Base-by-base conservation (phyloP, 2,329 filamentous ascomycete genomes). In the Pseudogymnoascus sp. region DNA sequence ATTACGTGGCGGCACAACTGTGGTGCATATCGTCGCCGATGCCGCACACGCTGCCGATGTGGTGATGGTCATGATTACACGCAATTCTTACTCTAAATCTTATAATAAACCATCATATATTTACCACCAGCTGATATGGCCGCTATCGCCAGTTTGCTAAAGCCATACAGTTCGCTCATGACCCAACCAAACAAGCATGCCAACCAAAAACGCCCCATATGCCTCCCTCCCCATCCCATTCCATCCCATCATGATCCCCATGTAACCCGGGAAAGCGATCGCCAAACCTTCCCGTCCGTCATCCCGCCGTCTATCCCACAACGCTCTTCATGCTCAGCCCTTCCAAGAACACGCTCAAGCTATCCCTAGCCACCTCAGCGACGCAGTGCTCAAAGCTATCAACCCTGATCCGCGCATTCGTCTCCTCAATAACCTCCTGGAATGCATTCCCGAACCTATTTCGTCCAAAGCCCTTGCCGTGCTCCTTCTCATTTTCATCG, bases 301-400 rank as follows among this genome's bases (percentile, higher is more conserved):
- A 18, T 54, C 47, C 47, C 47, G 47, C 2, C 28, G 32, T 54
- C 28, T 71, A 87, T 43, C 84, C 83, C 60, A 87, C 88, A 16
- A 97, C 91, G 61, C 86, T 86, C 81, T 95, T 96, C 82, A 91
- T 87, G 75, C 92, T 97, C 71, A 99, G 74, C 61, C 88, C 87
- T 77, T 99, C 94, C 66, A 99, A 78, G 73, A 99, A 99, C 0
- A 88, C 90, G 14, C 86, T 85, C 28, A 99, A 76, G 74, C 97
- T 94, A 71, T 97, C 94, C 77, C 96, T 97, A 75, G 87, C 87
- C n/a, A 99, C 93, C 73, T 99, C 94, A 54, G 97, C 92, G 6
- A 97, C 94, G 70, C 91, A 96, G 73, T 96, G 90, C 75, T 99
- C 94, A 70, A 99, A 99, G 73, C 90, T 95, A 74, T 99, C 94